Evolutionary conservation across 2,329 filamentous ascomycete species (phyloP), one percentile per base, ranked within the genome.

Genomic region (Dothistroma septosporum): DNA sequence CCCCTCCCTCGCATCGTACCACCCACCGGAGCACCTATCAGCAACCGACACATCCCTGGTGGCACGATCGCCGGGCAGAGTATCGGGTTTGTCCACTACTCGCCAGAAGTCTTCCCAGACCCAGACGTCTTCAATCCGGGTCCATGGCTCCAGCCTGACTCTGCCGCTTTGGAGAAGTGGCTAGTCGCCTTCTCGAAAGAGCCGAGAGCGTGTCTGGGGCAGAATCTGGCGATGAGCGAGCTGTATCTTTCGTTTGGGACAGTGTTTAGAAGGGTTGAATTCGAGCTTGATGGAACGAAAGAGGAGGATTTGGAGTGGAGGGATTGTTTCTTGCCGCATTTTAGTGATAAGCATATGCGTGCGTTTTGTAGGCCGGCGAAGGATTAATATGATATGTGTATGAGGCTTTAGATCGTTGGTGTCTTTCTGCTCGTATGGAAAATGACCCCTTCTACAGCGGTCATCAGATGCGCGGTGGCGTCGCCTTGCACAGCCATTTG

Each of bases 61-160:
- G 71, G 77, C 22, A 80, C 77, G 0, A 72, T 72, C 0, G 78
- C 82, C 4, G 75, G 72, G 37, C 76, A 79, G 64, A 78, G 78
- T 3, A 78, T 81, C 8, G 82, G 81, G 62, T 80, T 82, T 2
- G 76, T 83, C 16, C 83, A 83, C 65, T 76, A 76, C 14, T 81
- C 82, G 53, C 68, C 74, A 2, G 71, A 75, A 1, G 76, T 82
- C 11, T 83, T 80, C 61, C 77, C 78, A 0, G 72, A 78, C 0
- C 77, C 80, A 0, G 76, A 80, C 52, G 69, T 64, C 4, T 83
- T 79, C 75, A 70, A 75, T 22, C 80, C 79, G 0, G 73, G 74
- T 47, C 76, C 81, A 49, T 83, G 80, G 81, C 68, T 83, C 1
- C 75, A 75, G 19, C 8, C 52, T 4, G 21, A 55, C 11, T 50